Conservation (phyloP, 768 basidiomycete genomes). For the Aureoboletus auriporus region DNA sequence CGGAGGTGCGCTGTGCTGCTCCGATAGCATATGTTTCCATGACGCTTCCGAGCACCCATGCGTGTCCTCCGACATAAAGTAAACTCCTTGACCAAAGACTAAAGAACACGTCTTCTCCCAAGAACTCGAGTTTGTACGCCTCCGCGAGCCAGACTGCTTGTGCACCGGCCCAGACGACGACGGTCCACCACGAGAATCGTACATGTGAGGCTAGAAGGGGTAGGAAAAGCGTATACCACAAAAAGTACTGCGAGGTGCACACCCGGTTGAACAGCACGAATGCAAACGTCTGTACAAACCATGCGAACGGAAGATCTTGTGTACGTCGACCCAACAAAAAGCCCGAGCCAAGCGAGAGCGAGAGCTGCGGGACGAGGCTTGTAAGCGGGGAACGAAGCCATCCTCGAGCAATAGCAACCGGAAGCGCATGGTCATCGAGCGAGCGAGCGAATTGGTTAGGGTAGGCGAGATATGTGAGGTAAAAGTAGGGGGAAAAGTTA, state of each 20-base stretch:
- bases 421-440: constrained; percentile 12
- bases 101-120: constrained; percentile 69
- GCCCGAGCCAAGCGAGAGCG: constrained; percentile 66
- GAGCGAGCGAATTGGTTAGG: constrained; percentile 34
- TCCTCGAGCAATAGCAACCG: constrained; percentile 39
- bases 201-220: constrained; percentile 76
- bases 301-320: constrained; percentile 69
- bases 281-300: constrained; percentile 86
- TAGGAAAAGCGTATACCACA: constrained; percentile 91
- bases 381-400: constrained; percentile 69
- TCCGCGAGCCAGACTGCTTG: constrained; percentile 90
- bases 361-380: constrained; percentile 83
- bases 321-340: constrained; percentile 59
- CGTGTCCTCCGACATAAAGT: constrained; percentile 69
- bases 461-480: constrained; percentile 87
- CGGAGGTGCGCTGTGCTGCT: not conserved
- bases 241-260: constrained; percentile 97
- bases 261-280: constrained; percentile 99
- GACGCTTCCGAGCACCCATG: constrained; percentile 71
- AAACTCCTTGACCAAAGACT: constrained; percentile 77
- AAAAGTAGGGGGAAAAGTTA: constrained; percentile 98
- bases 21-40: constrained; percentile 42
- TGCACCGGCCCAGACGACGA: constrained; percentile 64
- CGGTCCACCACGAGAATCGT: constrained; percentile 43
- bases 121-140: constrained; percentile 88